These are phyloP conservation scores for Exophiala oligosperma DNA, from an alignment of 2,329 filamentous ascomycete genomes.

Conservation along the genomic window DNA sequence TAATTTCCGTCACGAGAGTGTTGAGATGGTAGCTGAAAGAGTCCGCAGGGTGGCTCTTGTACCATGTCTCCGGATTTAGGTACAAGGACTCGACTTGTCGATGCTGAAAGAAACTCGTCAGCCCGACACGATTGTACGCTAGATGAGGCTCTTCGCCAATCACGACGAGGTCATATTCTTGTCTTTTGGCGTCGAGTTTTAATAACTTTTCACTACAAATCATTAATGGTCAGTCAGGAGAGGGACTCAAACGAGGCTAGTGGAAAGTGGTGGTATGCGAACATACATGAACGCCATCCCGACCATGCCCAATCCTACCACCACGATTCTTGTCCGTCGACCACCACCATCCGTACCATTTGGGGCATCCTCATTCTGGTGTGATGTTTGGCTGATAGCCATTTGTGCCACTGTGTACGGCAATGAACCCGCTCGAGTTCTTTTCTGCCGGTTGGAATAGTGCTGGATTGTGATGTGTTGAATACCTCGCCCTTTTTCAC, in stretches of 20 bases:
- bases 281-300: constrained; percentile 83
- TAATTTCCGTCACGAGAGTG: constrained; percentile 68
- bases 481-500: not conserved
- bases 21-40: constrained; percentile 75
- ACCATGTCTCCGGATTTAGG: constrained; percentile 82
- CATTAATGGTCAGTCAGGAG: not conserved
- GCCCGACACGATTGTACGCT: constrained; percentile 86
- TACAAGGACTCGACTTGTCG: constrained; percentile 84
- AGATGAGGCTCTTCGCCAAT: constrained; percentile 86
- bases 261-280: not conserved
- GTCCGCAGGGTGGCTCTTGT: constrained; percentile 64
- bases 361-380: constrained; percentile 5
- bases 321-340: constrained; percentile 67
- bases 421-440: constrained; percentile 5
- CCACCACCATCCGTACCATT: constrained; percentile 22
- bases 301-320: constrained; percentile 91
- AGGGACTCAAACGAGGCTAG: not conserved
- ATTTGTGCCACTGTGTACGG: constrained; percentile 24
- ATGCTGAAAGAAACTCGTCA: constrained; percentile 88
- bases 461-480: not conserved
- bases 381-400: constrained; percentile 25
- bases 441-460: not conserved
- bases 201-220: constrained; percentile 75
- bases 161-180: constrained; percentile 78
- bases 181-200: constrained; percentile 73